Conservation (phyloP, 1,284 basidiomycete genomes). For the Pterulicium gracile region DNA sequence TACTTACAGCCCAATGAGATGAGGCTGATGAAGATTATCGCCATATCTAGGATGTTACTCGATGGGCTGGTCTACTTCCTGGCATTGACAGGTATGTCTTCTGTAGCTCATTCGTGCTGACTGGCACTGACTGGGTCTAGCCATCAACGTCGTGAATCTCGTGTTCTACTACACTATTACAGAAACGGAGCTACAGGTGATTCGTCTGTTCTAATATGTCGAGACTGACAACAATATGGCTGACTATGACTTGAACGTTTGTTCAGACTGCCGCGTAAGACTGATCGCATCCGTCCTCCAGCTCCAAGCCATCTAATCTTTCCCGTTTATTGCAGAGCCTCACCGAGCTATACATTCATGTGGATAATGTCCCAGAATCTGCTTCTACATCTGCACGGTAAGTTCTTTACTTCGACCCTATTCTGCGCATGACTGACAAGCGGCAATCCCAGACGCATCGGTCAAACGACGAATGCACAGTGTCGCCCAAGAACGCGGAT, state of each 20-base stretch:
- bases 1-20: background rate
- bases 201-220: background rate
- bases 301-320: background rate
- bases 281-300: background rate
- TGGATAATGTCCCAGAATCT: conserved; percentile 1
- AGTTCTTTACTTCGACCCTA: background rate
- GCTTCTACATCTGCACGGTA: background rate
- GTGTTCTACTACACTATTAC: conserved; percentile 1
- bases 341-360: background rate
- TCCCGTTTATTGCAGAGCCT: background rate
- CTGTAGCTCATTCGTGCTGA: background rate
- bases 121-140: background rate
- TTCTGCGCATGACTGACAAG: background rate
- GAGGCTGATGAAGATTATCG: background rate
- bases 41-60: background rate
- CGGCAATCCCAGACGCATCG: background rate
- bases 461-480: background rate
- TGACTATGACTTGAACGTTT: background rate
- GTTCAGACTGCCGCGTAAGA: conserved; percentile 2
- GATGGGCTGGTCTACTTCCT: background rate
- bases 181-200: background rate
- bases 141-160: background rate
- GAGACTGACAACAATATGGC: background rate
- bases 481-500: background rate
- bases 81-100: conserved; percentile 1